Evolutionary conservation across 805 yeast genomes (phyloP).

Genomic region (Teunomyces panamensis): DNA sequence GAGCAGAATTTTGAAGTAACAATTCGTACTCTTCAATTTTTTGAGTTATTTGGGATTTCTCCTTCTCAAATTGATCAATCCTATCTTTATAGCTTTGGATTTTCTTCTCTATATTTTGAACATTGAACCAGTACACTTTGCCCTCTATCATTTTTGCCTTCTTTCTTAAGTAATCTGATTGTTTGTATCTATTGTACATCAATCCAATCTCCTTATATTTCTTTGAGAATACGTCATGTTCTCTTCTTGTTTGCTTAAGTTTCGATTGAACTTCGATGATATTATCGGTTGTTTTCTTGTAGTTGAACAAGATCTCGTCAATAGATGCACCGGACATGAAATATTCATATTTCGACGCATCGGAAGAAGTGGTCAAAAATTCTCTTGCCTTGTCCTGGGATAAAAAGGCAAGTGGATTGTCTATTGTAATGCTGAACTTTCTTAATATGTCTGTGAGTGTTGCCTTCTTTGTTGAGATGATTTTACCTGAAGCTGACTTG

Average conservation of each 20-base stretch:
- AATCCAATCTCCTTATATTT: slow-evolving; percentile 27
- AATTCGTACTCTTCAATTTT: slow-evolving; percentile 6
- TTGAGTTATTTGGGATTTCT: slow-evolving; percentile 16
- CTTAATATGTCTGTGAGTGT: slow-evolving; percentile 68
- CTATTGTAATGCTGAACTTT: slow-evolving; percentile 73
- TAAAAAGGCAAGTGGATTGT: slow-evolving; percentile 86
- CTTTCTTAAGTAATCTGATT: slow-evolving; percentile 32
- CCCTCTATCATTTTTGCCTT: slow-evolving; percentile 35
- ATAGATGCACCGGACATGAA: slow-evolving; percentile 81
- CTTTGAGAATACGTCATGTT: slow-evolving; percentile 22
- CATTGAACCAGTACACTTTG: slow-evolving; percentile 43
- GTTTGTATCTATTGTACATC: slow-evolving; percentile 31
- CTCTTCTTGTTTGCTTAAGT: slow-evolving; percentile 22
- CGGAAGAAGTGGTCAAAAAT: slow-evolving; percentile 74
- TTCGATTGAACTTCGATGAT: slow-evolving; percentile 28
- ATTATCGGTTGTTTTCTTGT: slow-evolving; percentile 30
- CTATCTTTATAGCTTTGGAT: slow-evolving; percentile 13
- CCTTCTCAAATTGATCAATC: slow-evolving; percentile 5
- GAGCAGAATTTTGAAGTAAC: not conserved
- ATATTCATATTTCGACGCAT: slow-evolving; percentile 65
- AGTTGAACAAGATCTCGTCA: slow-evolving; percentile 60
- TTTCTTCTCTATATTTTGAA: slow-evolving; percentile 25
- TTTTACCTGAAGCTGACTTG: slow-evolving; percentile 48
- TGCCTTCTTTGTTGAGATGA: slow-evolving; percentile 57
- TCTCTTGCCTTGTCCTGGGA: slow-evolving; percentile 94